phyloP scores from a whole-genome alignment of 169 alveolate species.

The Cryptosporidium sp. region DNA sequence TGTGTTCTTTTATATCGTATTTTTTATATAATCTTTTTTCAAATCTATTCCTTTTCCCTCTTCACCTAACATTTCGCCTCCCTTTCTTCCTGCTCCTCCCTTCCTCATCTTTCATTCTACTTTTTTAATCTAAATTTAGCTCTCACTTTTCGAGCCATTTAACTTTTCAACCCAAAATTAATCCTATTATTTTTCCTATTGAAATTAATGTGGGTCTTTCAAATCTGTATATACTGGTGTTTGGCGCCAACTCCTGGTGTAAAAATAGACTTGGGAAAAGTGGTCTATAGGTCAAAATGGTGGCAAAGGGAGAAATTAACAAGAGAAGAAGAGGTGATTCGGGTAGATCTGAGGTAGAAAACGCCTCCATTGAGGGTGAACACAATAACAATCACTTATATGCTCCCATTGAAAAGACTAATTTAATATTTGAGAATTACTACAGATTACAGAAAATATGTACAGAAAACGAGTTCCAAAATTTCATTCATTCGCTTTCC shows the following conservation, averaged over 20 bases:
- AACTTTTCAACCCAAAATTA: too few species aligned
- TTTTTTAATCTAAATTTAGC: too few species aligned
- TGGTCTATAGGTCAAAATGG: background rate
- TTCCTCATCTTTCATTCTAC: background rate
- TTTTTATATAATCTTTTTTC: background rate
- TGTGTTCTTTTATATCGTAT: background rate
- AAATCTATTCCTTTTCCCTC: background rate
- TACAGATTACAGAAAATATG: slow-evolving; percentile 20
- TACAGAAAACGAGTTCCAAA: background rate
- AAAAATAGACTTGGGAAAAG: background rate
- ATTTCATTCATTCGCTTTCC: slow-evolving; percentile 1
- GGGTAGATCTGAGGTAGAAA: background rate
- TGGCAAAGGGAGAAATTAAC: background rate
- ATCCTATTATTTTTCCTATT: background rate
- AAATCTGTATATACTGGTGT: background rate
- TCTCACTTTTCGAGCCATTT: too few species aligned
- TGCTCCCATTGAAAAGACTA: background rate
- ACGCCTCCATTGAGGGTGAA: background rate
- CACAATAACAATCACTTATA: background rate
- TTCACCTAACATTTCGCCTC: background rate
- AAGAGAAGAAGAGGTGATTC: background rate
- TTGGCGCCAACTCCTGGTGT: slow-evolving; percentile 1
- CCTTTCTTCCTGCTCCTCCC: background rate
- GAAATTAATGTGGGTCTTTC: background rate
- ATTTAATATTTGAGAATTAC: slow-evolving; percentile 8